Evolutionary conservation across 495 filamentous ascomycete species (phyloP).

Genomic region (Poronia punctata): DNA sequence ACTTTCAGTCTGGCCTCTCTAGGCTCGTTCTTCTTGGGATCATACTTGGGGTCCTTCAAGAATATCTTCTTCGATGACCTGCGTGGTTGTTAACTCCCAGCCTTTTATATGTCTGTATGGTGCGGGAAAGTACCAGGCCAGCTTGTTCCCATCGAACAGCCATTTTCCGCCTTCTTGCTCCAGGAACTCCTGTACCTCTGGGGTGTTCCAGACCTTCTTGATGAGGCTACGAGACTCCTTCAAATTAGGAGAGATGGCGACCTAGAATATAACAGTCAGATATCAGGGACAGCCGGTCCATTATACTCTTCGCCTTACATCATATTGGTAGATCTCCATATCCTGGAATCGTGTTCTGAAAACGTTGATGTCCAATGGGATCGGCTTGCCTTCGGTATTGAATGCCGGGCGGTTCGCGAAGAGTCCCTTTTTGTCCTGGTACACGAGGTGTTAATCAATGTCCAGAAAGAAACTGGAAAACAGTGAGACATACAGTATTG

Average conservation of each 20-base stretch:
- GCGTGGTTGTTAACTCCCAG: constrained; percentile 19
- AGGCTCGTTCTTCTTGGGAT: no score
- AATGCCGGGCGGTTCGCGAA: constrained; percentile 29
- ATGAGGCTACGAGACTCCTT: constrained; percentile 50
- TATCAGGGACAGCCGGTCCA: neutral
- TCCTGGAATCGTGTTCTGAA: constrained; percentile 52
- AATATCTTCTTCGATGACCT: constrained; percentile 36
- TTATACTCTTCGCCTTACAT: constrained; percentile 52
- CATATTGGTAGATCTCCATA: constrained; percentile 68
- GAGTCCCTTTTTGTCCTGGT: constrained; percentile 4
- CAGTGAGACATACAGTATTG: neutral
- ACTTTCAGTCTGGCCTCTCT: constrained; percentile 42
- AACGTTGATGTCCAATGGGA: constrained; percentile 63
- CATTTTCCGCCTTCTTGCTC: constrained; percentile 37
- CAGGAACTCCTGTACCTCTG: constrained; percentile 47
- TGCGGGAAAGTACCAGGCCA: constrained; percentile 63
- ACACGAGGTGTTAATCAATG: constrained; percentile 4
- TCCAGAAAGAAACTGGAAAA: neutral
- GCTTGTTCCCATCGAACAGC: constrained; percentile 71
- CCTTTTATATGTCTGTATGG: no score
- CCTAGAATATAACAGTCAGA: constrained; percentile 31
- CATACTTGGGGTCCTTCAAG: no score
- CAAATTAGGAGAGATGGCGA: constrained; percentile 52
- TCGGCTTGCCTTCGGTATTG: constrained; percentile 50
- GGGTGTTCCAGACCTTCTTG: constrained; percentile 66